phyloP scores from a whole-genome alignment of 495 filamentous ascomycete genomes.

The Apiosordaria backusii region DNA sequence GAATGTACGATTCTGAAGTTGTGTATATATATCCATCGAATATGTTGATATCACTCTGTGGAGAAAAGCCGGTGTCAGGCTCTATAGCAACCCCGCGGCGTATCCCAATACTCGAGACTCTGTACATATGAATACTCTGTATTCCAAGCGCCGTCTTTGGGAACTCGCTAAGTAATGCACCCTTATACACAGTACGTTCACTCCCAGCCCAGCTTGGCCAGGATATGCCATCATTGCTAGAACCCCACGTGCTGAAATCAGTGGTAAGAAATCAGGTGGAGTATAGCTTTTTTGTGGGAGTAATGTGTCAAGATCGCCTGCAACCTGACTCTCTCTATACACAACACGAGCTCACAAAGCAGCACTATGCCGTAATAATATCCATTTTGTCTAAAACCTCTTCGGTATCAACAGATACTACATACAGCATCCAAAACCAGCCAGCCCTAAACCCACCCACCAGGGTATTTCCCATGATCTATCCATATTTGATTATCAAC shows the following conservation, averaged over 20 bases:
- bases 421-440: neutral
- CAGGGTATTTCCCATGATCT: constrained; percentile 1
- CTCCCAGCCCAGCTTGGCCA: neutral
- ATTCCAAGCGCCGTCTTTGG: neutral
- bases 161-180: neutral
- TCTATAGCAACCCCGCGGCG: too few species aligned
- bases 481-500: neutral
- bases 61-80: neutral
- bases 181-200: too few species aligned
- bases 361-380: constrained; percentile 8
- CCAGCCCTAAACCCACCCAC: neutral
- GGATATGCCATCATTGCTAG: neutral
- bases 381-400: constrained; percentile 5
- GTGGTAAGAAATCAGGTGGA: neutral
- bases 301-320: neutral
- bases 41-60: neutral
- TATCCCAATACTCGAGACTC: too few species aligned
- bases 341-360: neutral
- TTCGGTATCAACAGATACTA: constrained; percentile 5
- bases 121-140: neutral
- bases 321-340: neutral
- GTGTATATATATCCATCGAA: neutral
- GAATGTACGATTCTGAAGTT: neutral
- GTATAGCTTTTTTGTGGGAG: neutral
- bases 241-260: neutral